Evolutionary conservation across 2,329 filamentous ascomycete genomes (phyloP).

Genomic region (Myriosclerotinia curreyana): DNA sequence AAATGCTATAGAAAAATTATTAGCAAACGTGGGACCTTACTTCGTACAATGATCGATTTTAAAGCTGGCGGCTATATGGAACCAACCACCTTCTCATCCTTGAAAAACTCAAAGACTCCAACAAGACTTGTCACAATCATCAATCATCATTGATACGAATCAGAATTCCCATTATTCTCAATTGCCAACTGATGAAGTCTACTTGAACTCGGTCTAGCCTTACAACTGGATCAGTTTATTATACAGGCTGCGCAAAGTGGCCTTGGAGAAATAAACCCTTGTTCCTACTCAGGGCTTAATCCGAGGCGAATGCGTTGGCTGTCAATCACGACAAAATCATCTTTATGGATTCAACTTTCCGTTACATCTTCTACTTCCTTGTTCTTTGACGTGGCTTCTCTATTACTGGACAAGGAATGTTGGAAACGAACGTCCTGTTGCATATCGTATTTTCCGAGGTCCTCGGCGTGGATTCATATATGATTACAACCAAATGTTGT

Average conservation of each 20-base stretch:
- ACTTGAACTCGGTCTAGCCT: background rate
- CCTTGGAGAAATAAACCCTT: background rate
- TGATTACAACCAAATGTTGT: conserved; percentile 1
- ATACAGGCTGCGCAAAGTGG: background rate
- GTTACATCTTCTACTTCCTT: conserved; percentile 11
- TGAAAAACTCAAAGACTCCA: too few relatives aligned
- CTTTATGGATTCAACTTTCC: background rate
- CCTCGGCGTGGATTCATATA: conserved; percentile 7
- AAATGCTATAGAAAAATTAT: background rate
- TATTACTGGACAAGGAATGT: background rate
- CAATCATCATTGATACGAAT: background rate
- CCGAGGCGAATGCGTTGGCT: background rate
- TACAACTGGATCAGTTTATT: background rate
- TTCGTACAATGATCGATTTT: too few relatives aligned
- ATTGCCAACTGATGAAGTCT: background rate
- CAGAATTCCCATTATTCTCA: background rate
- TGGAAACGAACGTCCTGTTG: background rate
- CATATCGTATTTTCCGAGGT: conserved; percentile 9
- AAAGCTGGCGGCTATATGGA: background rate
- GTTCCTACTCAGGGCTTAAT: conserved; percentile 4
- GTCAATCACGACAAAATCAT: background rate
- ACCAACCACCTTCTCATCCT: too few relatives aligned
- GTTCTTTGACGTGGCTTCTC: conserved; percentile 6
- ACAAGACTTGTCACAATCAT: background rate
- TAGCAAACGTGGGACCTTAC: background rate